A percentile compares a stretch with the other conserved stretches of the same genome.
Conservation (phyloP, 441 rosid genomes). For the Pelargonium citronellum region DNA sequence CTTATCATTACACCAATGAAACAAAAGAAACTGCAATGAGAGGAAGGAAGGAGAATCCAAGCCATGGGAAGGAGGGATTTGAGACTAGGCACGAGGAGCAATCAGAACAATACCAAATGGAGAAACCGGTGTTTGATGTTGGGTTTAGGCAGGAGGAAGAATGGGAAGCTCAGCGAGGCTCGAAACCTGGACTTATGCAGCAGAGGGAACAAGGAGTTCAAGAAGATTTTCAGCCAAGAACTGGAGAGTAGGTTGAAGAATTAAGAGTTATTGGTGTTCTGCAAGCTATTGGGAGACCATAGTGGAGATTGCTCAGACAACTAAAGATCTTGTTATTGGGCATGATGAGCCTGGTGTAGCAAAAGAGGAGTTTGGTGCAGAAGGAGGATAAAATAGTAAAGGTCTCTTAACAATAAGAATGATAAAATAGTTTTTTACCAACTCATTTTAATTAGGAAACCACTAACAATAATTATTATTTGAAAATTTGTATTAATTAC, state of each 20-base stretch:
- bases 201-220: background rate
- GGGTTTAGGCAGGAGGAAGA: background rate
- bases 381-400: no score
- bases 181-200: background rate
- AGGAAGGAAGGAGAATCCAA: no score
- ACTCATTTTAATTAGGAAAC: no score
- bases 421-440: no score
- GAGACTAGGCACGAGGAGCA: no score
- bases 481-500: no score
- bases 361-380: background rate
- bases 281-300: background rate
- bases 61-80: no score
- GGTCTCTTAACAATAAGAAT: no score
- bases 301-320: background rate
- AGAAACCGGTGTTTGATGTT: background rate
- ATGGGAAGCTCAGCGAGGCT: background rate
- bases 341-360: background rate
- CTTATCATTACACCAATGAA: no score
- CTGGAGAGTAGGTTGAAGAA: background rate
- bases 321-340: background rate
- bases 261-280: background rate
- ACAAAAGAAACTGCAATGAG: no score
- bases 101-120: background rate
- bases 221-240: background rate
- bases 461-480: no score